phyloP scores from a whole-genome alignment of 768 basidiomycete species.

The Termitomyces bulborhizus region DNA sequence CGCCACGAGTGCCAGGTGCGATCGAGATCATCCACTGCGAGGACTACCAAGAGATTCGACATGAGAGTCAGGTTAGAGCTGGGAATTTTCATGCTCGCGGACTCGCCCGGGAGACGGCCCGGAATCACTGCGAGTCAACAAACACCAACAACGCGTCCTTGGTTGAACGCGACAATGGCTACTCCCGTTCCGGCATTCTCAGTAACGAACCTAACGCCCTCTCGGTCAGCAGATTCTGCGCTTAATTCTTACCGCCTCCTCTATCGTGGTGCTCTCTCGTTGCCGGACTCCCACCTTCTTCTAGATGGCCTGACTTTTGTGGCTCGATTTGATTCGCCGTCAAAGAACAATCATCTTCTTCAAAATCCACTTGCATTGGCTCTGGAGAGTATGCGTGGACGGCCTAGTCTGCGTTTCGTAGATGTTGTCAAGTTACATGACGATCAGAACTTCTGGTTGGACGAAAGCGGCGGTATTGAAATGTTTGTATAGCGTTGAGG shows the following conservation, averaged over 20 bases:
- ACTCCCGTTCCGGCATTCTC: slow-evolving; percentile 1
- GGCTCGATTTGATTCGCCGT: slow-evolving; percentile 36
- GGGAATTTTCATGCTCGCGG: not conserved
- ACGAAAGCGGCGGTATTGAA: slow-evolving; percentile 46
- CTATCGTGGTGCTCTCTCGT: slow-evolving; percentile 68
- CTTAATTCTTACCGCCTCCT: slow-evolving; percentile 45
- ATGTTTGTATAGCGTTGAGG: slow-evolving; percentile 19
- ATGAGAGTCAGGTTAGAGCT: not conserved
- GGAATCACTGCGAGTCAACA: slow-evolving; percentile 1
- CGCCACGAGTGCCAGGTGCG: not conserved
- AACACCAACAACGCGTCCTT: slow-evolving; percentile 13
- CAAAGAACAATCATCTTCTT: slow-evolving; percentile 39
- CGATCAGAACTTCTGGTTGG: slow-evolving; percentile 45
- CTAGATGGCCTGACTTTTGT: slow-evolving; percentile 74
- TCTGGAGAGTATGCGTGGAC: slow-evolving; percentile 75
- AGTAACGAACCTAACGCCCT: slow-evolving; percentile 17
- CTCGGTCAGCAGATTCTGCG: slow-evolving; percentile 9
- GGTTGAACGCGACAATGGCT: not conserved
- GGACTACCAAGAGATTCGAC: slow-evolving; percentile 9
- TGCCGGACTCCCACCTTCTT: slow-evolving; percentile 65
- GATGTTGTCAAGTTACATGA: slow-evolving; percentile 47
- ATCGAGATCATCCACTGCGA: not conserved
- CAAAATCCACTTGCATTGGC: slow-evolving; percentile 67
- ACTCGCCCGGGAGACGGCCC: not conserved
- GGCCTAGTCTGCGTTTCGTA: slow-evolving; percentile 55